Base-by-base conservation (phyloP, 2,329 filamentous ascomycete genomes). In the Berkeleyomyces rouxiae region DNA sequence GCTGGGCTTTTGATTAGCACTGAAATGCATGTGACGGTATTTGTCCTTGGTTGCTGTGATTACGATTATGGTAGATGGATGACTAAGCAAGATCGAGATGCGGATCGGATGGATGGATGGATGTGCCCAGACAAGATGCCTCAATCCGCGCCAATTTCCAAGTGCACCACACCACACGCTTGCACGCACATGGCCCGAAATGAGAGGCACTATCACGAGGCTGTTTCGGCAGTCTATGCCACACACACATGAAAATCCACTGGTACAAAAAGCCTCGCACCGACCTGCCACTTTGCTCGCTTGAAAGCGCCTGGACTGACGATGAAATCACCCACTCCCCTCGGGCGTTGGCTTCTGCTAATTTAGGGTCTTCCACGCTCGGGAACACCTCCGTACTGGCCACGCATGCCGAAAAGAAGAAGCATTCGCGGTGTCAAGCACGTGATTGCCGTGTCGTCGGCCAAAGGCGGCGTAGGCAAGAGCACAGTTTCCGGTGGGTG, bases 401-500 rank as follows among this genome's bases (percentile, higher is more conserved):
- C 88, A 61, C 88, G 89, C 33, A 79, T 95, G 9, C 92, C 93
- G 0, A 82, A 90, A 68, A 85, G 87, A 69, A 82, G 89, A 67
- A 84, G 82, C 68, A 95, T 99, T 68, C 81, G 82, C 36, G 84
- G 91, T 71, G 92, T 99, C 33, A 82, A 84, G 67, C 96, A 95
- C 71, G 84, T 96, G n/a, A 83, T 99, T 64, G 90, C 91, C n/a
- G 89, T 99, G 11, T 96, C 90, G 3, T 97, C 91, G 1, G 93
- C 93, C 11, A 99, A 99, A 71, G 93, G 93, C 2, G 93, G 93
- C n/a, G 93, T 99, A 0, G 93, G 93, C 1, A 99, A 99, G 72
- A 96, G 90, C 68, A 99, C 93, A 6, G 84, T 97, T 53, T 86
- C 92, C 64, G 87, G 88, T 88, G 69, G 61, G 74, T 72, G 43